Conservation (phyloP, 139 green algal genomes). For the Closterium sp. region DNA sequence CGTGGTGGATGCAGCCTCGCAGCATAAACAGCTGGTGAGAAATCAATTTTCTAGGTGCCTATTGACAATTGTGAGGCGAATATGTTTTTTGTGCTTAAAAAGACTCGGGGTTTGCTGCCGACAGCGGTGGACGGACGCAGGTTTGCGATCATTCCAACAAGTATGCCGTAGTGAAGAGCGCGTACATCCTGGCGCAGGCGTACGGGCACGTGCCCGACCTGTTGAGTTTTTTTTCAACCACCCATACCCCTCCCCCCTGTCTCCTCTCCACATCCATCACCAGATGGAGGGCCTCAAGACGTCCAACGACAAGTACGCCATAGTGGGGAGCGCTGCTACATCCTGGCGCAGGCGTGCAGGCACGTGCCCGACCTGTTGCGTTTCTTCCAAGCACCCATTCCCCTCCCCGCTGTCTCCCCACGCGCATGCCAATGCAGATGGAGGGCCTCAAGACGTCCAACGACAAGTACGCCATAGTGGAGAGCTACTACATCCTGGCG, state of each 20-base stretch:
- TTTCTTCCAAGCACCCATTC: no score
- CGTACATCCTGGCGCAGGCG: conserved; percentile 8
- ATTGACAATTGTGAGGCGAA: no score
- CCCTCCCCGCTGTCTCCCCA: no score
- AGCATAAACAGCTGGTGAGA: conserved; percentile 30
- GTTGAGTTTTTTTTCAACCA: not conserved
- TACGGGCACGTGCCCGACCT: conserved; percentile 40
- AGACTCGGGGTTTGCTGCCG: no score
- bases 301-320: conserved; percentile 25
- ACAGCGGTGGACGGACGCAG: no score
- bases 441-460: not conserved
- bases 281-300: conserved; percentile 17
- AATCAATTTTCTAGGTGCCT: not conserved
- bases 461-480: conserved; percentile 41
- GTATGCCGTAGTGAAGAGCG: no score
- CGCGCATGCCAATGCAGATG: no score
- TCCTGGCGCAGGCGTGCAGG: conserved; percentile 25
- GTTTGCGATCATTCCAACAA: no score
- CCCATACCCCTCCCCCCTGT: not conserved
- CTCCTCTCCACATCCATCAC: not conserved
- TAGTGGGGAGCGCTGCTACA: conserved; percentile 43
- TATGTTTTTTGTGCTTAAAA: no score
- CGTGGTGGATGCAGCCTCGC: conserved; percentile 14
- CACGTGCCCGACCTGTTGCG: conserved; percentile 26
- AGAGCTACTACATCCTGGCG: conserved; percentile 39